Evolutionary conservation across 2,329 filamentous ascomycete genomes (phyloP).

Genomic region (Xylariomycetidae sp.): DNA sequence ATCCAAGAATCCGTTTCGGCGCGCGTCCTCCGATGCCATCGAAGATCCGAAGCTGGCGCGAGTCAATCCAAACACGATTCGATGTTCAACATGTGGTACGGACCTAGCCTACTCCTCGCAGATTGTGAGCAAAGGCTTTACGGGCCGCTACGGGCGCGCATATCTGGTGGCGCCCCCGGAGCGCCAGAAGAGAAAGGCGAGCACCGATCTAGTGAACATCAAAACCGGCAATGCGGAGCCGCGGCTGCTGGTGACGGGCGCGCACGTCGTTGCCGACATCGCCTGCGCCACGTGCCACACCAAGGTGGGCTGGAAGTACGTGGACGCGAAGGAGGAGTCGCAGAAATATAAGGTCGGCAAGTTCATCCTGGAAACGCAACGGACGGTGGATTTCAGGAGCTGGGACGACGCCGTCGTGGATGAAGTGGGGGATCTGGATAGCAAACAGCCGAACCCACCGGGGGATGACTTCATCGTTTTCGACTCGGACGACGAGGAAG

Average conservation of each 20-base stretch:
- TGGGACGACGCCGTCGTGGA: constrained; percentile 44
- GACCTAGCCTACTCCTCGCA: constrained; percentile 57
- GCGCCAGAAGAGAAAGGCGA: constrained; percentile 7
- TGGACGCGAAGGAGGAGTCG: constrained; percentile 51
- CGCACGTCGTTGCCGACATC: constrained; percentile 60
- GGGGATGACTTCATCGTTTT: constrained; percentile 40
- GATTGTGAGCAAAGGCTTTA: constrained; percentile 61
- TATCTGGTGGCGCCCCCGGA: constrained; percentile 48
- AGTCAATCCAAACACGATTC: constrained; percentile 47
- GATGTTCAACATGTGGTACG: constrained; percentile 51
- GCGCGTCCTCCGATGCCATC: constrained; percentile 7
- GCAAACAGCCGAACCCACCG: constrained; percentile 11
- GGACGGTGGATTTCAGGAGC: constrained; percentile 43
- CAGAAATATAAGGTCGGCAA: constrained; percentile 66
- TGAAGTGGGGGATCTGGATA: constrained; percentile 16
- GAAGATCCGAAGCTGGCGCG: constrained; percentile 31
- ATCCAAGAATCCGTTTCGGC: constrained; percentile 11
- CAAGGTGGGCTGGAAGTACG: constrained; percentile 63
- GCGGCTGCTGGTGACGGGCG: constrained; percentile 55
- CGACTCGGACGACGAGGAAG: constrained; percentile 59
- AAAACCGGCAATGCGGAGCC: constrained; percentile 47
- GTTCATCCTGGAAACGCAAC: constrained; percentile 58
- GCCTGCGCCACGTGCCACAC: constrained; percentile 48
- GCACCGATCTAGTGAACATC: constrained; percentile 44
- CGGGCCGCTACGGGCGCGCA: constrained; percentile 58